These are phyloP conservation scores for Phytopythium oedochilum DNA, from an alignment of 352 stramenopile species.

Conservation along the genomic window DNA sequence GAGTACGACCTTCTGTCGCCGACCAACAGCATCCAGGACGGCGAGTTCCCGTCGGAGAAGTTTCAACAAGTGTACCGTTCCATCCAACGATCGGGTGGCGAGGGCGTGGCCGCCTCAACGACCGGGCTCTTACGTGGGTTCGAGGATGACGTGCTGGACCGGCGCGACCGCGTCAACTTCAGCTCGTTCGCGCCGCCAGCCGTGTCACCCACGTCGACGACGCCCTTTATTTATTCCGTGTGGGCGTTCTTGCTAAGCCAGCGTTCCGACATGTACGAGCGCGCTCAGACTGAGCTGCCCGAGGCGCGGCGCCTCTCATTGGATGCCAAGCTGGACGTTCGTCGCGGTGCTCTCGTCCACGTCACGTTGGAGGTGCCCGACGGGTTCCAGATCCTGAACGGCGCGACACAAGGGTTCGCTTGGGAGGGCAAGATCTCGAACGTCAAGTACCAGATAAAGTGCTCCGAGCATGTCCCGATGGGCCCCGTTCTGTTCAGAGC, in stretches of 20 bases:
- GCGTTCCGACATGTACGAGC: constrained; percentile 59
- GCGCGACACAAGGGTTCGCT: constrained; percentile 54
- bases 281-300: constrained; percentile 32
- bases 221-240: constrained; percentile 63
- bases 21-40: constrained; percentile 48
- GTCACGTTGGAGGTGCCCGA: constrained; percentile 60
- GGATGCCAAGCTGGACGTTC: constrained; percentile 62
- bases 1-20: constrained; percentile 52
- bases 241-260: constrained; percentile 77
- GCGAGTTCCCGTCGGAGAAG: constrained; percentile 63
- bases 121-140: neutral
- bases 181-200: constrained; percentile 62
- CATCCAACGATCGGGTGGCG: constrained; percentile 36
- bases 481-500: constrained; percentile 71
- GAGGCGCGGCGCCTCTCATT: constrained; percentile 38
- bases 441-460: constrained; percentile 57
- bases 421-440: constrained; percentile 71
- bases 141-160: constrained; percentile 8
- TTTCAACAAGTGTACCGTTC: constrained; percentile 73
- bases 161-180: constrained; percentile 73
- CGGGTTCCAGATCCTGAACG: constrained; percentile 61
- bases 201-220: constrained; percentile 40
- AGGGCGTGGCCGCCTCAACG: constrained; percentile 6
- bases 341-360: constrained; percentile 68
- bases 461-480: constrained; percentile 39